Evolutionary conservation across 352 stramenopile genomes (phyloP), one percentile per base, ranked within the genome.

Genomic region (Phytopythium helicoides): DNA sequence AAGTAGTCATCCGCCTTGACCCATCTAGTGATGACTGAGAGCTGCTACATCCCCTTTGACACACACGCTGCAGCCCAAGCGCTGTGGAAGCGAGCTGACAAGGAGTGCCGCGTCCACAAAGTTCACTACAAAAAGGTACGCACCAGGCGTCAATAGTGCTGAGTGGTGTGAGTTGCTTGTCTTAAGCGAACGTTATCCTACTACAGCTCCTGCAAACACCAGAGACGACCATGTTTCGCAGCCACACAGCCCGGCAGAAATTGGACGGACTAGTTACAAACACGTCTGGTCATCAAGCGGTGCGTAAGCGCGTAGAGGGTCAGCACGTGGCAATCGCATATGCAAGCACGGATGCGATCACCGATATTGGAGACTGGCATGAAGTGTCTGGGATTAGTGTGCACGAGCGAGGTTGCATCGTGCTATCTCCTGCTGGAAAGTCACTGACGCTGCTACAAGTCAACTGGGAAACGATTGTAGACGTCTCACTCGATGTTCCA

Each of bases 51-150:
- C 23, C 42, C 42, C 8, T 49, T 49, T 8, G 42, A 28, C 6
- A 23, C 42, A 18, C 16, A 15, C 16, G 25, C 23, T 4, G 42
- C 42, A 11, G 42, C 42, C 4, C 31, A 34, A 6, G 42, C 16
- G 25, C 42, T 49, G 10, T 49, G 42, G 42, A 23, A 15, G 18
- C 15, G 42, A 15, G 42, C 1, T n/a, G 42, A 49, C 15, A 34
- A 22, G 6, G 21, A 49, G 42, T 49, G 42, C 25, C 36, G 21
- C n/a, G 23, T 49, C 22, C 42, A 49, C 42, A 18, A 8, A 23
- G 42, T 49, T 15, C 34, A 21, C 15, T 49, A 23, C 42, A 49
- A 49, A 22, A 37, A 34, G 42, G 42, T 49, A 36, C 14, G 21
- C 12, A 47, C 9, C n/a, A n/a, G n/a, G n/a, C n/a, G n/a, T n/a